Conservation (phyloP, 23 red algal genomes). For the Gracilaria gracilis region DNA sequence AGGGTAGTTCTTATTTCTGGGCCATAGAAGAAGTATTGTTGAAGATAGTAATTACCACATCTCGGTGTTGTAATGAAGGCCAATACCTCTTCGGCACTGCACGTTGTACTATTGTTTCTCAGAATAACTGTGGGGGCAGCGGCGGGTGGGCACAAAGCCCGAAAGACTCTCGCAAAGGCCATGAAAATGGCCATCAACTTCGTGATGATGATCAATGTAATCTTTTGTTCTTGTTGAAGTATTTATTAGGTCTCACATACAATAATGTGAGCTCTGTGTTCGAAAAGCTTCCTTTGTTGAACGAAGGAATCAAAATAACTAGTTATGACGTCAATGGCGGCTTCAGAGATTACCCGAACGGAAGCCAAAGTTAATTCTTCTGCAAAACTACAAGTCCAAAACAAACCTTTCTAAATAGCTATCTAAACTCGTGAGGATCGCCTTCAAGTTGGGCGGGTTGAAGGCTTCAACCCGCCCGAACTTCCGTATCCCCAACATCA, state of each 20-base stretch:
- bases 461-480: background rate
- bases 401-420: background rate
- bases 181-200: too few relatives aligned
- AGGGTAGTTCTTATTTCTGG: too few relatives aligned
- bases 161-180: too few relatives aligned
- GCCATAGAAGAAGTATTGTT: too few relatives aligned
- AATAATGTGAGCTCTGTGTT: background rate
- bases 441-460: too few relatives aligned
- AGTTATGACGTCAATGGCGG: conserved; percentile 17
- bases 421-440: background rate
- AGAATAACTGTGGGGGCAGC: too few relatives aligned
- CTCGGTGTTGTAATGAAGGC: too few relatives aligned
- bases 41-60: too few relatives aligned
- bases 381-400: background rate
- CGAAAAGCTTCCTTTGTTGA: conserved; percentile 5
- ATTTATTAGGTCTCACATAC: conserved; percentile 9
- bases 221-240: background rate
- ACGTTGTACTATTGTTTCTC: too few relatives aligned
- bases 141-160: too few relatives aligned
- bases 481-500: conserved; percentile 28
- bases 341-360: background rate
- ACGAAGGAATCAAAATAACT: conserved; percentile 22
- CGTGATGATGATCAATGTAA: too few relatives aligned
- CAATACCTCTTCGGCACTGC: too few relatives aligned
- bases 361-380: conserved; percentile 39